Conservation (phyloP, 2,329 filamentous ascomycete genomes). For the Tolypocladium tropicale region DNA sequence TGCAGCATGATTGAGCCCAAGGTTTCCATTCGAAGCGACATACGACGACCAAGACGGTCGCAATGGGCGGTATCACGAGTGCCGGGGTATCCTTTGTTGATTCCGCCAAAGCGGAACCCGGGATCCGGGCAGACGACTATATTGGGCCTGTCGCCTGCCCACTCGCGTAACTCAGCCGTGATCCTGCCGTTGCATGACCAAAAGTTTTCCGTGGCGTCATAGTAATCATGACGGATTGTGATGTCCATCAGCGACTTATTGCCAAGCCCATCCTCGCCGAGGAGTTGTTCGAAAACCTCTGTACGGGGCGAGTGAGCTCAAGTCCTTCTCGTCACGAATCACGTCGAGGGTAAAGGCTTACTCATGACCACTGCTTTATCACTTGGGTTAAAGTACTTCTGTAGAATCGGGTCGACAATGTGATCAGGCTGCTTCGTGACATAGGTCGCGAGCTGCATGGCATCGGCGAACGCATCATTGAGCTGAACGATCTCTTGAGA, state of each 20-base stretch:
- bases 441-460: not conserved
- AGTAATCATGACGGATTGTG: not conserved
- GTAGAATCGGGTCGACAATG: not conserved
- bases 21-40: not conserved
- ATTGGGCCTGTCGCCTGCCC: not conserved
- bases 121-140: not conserved
- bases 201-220: not conserved
- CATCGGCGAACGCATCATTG: not conserved
- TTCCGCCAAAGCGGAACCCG: not conserved
- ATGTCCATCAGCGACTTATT: not conserved
- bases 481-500: not conserved
- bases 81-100: not conserved
- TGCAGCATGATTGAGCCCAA: not conserved
- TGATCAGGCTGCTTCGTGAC: not conserved
- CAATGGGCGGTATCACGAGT: not conserved
- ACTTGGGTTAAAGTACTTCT: not conserved
- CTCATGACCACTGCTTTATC: not conserved
- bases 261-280: not conserved
- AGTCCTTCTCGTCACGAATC: not conserved
- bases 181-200: too few species aligned
- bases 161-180: not conserved
- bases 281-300: not conserved
- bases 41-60: fast-evolving
- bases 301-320: not conserved
- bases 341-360: not conserved